Evolutionary conservation across 768 basidiomycete species (phyloP), one percentile per base, ranked within the genome.

Genomic region (Hydnomerulius pinastri): DNA sequence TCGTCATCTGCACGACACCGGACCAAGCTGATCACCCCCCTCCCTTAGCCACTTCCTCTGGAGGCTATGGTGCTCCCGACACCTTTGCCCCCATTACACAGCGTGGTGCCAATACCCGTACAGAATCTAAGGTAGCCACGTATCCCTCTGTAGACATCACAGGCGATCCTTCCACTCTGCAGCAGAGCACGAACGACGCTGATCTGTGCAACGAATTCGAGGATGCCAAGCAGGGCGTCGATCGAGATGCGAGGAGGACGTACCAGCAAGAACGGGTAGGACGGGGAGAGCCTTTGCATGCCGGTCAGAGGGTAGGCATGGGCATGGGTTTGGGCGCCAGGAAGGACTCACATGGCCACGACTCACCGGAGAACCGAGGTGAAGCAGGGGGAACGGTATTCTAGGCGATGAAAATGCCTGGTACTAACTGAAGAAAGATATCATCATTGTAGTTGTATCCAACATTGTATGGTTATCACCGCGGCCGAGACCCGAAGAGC

Each of bases 11-110:
- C 33, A 15, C 18, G 18, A 35, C 6, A n/a, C 10, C n/a, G n/a
- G 2, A 15, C n/a, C n/a, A 35, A 35, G 15, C n/a, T 35, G 18
- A 35, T 4, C 17, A 18, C 2, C 15, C 32, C 24, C 9, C 35
- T 12, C 50, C 2, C 43, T 32, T 17, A 51, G 50, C 50, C 29
- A 44, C 43, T 5, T 51, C 50, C n/a, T 51, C 50, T 17, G 43
- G 50, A 45, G 50, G 43, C 8, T 51, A 46, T 25, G 43, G 43
- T 23, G 46, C 33, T n/a, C n/a, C 30, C 8, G 33, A 50, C 27
- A 27, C 43, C 8, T 45, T 36, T 20, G 27, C 27, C 18, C 50
- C 50, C 13, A 18, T 33, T 9, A 23, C 28, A 17, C 50, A 51
- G 33, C 50, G 43, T 9, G 50, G 50, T n/a, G 15, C 32, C 5